These are phyloP conservation scores for Helicocarpus griseus DNA, from an alignment of 2,329 filamentous ascomycete genomes.

Conservation along the genomic window DNA sequence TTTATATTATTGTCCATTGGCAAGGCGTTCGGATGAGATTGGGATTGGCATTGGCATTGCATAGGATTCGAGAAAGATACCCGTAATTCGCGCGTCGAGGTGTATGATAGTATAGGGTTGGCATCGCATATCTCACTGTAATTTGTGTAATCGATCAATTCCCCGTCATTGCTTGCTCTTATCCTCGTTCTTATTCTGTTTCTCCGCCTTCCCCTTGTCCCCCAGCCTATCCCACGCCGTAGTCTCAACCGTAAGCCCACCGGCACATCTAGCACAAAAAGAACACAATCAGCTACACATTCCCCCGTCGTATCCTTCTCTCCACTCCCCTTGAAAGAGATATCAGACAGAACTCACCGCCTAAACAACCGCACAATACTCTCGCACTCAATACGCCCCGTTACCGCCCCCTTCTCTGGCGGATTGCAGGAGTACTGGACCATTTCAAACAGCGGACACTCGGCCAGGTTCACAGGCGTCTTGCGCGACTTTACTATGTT, in stretches of 20 bases:
- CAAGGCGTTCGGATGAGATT: neutral
- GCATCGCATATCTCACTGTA: neutral
- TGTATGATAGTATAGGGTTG: neutral
- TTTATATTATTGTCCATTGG: conserved; percentile 9
- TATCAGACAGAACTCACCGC: too few species aligned
- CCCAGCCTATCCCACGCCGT: conserved; percentile 47
- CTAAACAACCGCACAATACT: conserved; percentile 51
- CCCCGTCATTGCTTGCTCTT: conserved; percentile 1
- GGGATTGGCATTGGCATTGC: neutral
- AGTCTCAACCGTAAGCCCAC: conserved; percentile 51
- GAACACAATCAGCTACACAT: conserved; percentile 6
- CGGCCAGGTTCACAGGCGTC: conserved; percentile 39
- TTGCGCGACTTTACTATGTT: conserved; percentile 44
- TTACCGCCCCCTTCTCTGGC: conserved; percentile 30
- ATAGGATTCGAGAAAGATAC: neutral
- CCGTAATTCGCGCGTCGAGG: neutral
- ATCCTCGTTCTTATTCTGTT: conserved; percentile 13
- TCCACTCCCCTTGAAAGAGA: too few species aligned
- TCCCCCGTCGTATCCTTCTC: too few species aligned
- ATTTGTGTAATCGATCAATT: neutral
- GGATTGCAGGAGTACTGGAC: conserved; percentile 55
- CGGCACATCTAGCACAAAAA: conserved; percentile 32
- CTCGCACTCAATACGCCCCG: conserved; percentile 42
- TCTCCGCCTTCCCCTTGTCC: neutral
- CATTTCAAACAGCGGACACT: conserved; percentile 50